A percentile compares a stretch with the other conserved stretches of the same genome.
phyloP scores from a whole-genome alignment of 2,329 filamentous ascomycete species.

The Penicillium sp. region DNA sequence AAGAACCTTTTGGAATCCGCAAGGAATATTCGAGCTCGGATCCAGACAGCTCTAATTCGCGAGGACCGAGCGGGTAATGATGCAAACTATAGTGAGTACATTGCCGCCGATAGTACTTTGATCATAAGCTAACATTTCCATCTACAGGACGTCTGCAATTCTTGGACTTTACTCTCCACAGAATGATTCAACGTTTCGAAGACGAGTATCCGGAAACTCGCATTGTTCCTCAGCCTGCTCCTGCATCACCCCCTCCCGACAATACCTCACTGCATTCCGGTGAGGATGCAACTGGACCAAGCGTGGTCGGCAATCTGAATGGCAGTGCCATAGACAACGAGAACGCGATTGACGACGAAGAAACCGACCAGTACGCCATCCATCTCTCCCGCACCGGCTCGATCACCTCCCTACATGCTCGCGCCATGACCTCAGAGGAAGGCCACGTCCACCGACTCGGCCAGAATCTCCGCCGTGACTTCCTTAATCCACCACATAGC shows the following conservation, averaged over 20 bases:
- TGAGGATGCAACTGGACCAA: slow-evolving; percentile 28
- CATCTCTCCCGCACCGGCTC: slow-evolving; percentile 62
- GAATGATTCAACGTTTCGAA: slow-evolving; percentile 94
- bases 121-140: slow-evolving; percentile 26
- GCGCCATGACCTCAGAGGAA: slow-evolving; percentile 67
- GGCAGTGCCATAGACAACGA: slow-evolving; percentile 34
- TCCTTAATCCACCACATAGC: slow-evolving; percentile 55
- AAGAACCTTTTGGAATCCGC: slow-evolving; percentile 86
- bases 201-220: slow-evolving; percentile 93
- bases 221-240: slow-evolving; percentile 37
- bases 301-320: slow-evolving; percentile 35
- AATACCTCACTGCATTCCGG: slow-evolving; percentile 38
- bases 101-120: background rate
- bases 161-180: slow-evolving; percentile 82
- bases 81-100: slow-evolving; percentile 70
- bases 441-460: slow-evolving; percentile 69
- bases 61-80: slow-evolving; percentile 72
- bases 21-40: slow-evolving; percentile 78
- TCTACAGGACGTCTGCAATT: slow-evolving; percentile 72
- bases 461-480: slow-evolving; percentile 65
- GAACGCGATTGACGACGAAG: slow-evolving; percentile 43
- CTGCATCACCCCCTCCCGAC: slow-evolving; percentile 24
- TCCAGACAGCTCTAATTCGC: slow-evolving; percentile 80
- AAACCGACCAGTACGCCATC: slow-evolving; percentile 45
- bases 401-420: slow-evolving; percentile 67